Evolutionary conservation across 2,329 filamentous ascomycete species (phyloP).

Genomic region (Diaporthe citrichinensis): DNA sequence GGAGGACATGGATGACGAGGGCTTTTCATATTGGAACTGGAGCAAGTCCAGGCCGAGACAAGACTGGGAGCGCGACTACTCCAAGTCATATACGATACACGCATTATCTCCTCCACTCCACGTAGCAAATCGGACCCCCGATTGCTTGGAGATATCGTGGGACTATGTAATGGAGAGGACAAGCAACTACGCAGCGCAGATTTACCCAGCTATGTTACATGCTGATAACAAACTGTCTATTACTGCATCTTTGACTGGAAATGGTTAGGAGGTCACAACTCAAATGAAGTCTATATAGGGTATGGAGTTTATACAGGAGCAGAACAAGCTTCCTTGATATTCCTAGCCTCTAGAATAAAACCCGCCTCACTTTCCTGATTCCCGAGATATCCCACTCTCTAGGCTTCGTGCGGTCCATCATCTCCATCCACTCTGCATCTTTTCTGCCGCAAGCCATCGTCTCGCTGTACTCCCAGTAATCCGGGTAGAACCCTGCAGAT

Average conservation of each 20-base stretch:
- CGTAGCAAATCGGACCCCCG: not conserved
- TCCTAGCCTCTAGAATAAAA: not conserved
- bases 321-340: too few relatives aligned
- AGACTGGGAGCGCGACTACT: conserved; percentile 28
- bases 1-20: not conserved
- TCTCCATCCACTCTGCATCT: not conserved
- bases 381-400: not conserved
- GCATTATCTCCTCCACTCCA: conserved; percentile 7
- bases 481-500: not conserved
- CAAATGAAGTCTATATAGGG: not conserved
- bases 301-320: too few relatives aligned
- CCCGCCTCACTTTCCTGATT: not conserved
- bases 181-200: conserved; percentile 21
- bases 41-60: not conserved
- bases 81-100: conserved; percentile 28
- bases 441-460: not conserved
- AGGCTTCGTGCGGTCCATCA: not conserved
- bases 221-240: not conserved
- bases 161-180: conserved; percentile 28
- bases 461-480: not conserved
- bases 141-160: conserved; percentile 25
- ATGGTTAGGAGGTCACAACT: not conserved
- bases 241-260: not conserved
- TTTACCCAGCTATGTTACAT: conserved; percentile 12
- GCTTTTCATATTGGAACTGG: conserved; percentile 27